Percentiles rank a stretch among this genome's conserved stretches.
These are phyloP conservation scores for Hypoxylon sp. DNA, from an alignment of 2,329 filamentous ascomycete species.

Conservation along the genomic window DNA sequence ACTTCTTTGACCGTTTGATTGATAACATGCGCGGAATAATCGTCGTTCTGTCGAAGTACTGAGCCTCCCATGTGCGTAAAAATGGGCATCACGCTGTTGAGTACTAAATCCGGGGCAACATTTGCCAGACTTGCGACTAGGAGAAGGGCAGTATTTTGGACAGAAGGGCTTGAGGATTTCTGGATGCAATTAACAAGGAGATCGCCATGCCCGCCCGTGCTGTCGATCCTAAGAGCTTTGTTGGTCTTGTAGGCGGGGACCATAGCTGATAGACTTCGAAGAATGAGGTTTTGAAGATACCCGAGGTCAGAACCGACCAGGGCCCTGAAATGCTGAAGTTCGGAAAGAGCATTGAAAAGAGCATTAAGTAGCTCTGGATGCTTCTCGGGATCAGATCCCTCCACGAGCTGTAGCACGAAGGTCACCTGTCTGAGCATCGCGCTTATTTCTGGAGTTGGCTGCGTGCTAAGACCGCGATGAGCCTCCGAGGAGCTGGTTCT, in stretches of 20 bases:
- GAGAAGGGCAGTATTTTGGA: slow-evolving; percentile 91
- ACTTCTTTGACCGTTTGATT: slow-evolving; percentile 95
- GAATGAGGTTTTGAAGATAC: slow-evolving; percentile 87
- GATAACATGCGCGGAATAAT: slow-evolving; percentile 96
- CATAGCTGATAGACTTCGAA: slow-evolving; percentile 85
- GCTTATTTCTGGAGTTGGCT: slow-evolving; percentile 73
- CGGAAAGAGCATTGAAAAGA: slow-evolving; percentile 86
- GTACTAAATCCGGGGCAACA: slow-evolving; percentile 87
- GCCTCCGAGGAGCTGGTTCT: slow-evolving; percentile 80
- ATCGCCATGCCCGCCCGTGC: slow-evolving; percentile 85
- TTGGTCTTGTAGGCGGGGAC: slow-evolving; percentile 78
- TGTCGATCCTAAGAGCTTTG: slow-evolving; percentile 74
- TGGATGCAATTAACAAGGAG: slow-evolving; percentile 94
- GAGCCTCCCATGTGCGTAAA: slow-evolving; percentile 98
- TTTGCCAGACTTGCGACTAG: slow-evolving; percentile 88
- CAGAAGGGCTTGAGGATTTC: slow-evolving; percentile 89
- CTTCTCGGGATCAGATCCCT: slow-evolving; percentile 79
- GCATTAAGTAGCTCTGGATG: slow-evolving; percentile 82
- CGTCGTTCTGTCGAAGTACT: slow-evolving; percentile 90
- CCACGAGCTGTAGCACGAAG: slow-evolving; percentile 88
- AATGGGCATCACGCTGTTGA: slow-evolving; percentile 98
- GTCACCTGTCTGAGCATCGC: slow-evolving; percentile 80
- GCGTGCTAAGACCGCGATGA: slow-evolving; percentile 68
- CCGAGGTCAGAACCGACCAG: slow-evolving; percentile 87
- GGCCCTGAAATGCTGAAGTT: slow-evolving; percentile 85